A percentile compares a stretch with the other conserved stretches of the same genome.
Evolutionary conservation across 2,329 filamentous ascomycete species (phyloP).

Genomic region (Pseudogymnoascus sp.): DNA sequence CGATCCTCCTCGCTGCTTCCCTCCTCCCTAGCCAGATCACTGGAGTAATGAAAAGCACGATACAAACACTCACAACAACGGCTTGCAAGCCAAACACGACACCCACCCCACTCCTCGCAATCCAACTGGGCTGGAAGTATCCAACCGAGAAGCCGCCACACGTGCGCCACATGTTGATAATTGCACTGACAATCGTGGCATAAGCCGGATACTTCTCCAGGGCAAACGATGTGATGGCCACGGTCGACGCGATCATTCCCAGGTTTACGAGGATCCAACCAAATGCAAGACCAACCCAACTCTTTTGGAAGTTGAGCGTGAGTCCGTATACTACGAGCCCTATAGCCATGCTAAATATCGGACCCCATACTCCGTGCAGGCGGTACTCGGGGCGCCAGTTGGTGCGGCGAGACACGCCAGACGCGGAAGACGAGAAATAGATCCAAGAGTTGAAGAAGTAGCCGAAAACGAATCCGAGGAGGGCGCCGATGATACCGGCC

Average conservation of each 20-base stretch:
- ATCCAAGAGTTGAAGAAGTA: constrained; percentile 35
- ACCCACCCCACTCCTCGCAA: constrained; percentile 30
- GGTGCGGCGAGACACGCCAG: constrained; percentile 17
- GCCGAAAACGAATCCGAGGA: constrained; percentile 31
- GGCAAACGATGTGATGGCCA: constrained; percentile 33
- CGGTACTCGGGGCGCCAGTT: constrained; percentile 32
- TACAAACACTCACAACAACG: not conserved
- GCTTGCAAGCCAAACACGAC: constrained; percentile 2
- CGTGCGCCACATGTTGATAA: constrained; percentile 36
- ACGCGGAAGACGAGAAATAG: constrained; percentile 16
- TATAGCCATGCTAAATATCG: constrained; percentile 28
- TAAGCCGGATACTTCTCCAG: constrained; percentile 34
- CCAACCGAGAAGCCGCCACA: constrained; percentile 34
- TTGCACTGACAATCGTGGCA: constrained; percentile 32
- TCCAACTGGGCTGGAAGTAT: constrained; percentile 12
- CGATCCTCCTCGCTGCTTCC: not conserved
- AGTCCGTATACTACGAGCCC: constrained; percentile 33
- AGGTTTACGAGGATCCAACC: constrained; percentile 35
- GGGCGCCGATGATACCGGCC: constrained; percentile 32
- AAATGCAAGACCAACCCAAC: constrained; percentile 34
- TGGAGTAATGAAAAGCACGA: constrained; percentile 2
- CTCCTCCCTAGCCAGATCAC: not conserved
- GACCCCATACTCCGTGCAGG: constrained; percentile 33
- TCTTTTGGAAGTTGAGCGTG: constrained; percentile 31
- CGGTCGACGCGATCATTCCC: constrained; percentile 32